Evolutionary conservation across 2,329 filamentous ascomycete species (phyloP).

Genomic region (Lasiodiplodia sp.): DNA sequence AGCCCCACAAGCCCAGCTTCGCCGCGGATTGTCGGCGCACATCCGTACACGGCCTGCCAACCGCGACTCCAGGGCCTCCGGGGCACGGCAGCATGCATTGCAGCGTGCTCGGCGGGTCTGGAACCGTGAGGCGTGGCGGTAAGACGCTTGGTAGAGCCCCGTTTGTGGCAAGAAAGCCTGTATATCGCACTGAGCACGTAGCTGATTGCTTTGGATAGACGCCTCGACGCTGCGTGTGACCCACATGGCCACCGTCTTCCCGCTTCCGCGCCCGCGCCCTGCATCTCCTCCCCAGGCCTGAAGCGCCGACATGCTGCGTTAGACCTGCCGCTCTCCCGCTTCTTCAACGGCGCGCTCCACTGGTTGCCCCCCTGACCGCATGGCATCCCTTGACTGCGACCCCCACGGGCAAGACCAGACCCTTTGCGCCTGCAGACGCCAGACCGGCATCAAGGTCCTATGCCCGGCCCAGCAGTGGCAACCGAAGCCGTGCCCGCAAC

Average conservation of each 20-base stretch:
- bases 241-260: constrained; percentile 10
- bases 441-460: background rate
- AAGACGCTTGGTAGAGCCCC: background rate
- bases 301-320: constrained; percentile 5
- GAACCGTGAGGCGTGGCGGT: background rate
- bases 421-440: background rate
- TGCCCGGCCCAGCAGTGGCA: background rate
- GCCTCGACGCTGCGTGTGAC: background rate
- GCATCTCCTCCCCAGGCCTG: constrained; percentile 10
- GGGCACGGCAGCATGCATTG: constrained; percentile 9
- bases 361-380: background rate
- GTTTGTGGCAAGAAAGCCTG: constrained; percentile 16
- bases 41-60: constrained; percentile 1
- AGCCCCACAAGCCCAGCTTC: background rate
- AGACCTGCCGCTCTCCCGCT: constrained; percentile 22
- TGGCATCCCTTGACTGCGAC: background rate
- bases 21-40: constrained; percentile 6
- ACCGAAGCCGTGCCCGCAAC: background rate
- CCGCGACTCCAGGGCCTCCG: background rate
- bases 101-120: constrained; percentile 4
- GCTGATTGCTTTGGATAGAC: constrained; percentile 14
- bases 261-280: constrained; percentile 26
- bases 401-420: background rate
- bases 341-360: constrained; percentile 28
- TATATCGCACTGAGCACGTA: background rate